These are phyloP conservation scores for Zygosaccharomyces pseudobailii DNA, from an alignment of 1,139 yeast genomes.

Conservation along the genomic window DNA sequence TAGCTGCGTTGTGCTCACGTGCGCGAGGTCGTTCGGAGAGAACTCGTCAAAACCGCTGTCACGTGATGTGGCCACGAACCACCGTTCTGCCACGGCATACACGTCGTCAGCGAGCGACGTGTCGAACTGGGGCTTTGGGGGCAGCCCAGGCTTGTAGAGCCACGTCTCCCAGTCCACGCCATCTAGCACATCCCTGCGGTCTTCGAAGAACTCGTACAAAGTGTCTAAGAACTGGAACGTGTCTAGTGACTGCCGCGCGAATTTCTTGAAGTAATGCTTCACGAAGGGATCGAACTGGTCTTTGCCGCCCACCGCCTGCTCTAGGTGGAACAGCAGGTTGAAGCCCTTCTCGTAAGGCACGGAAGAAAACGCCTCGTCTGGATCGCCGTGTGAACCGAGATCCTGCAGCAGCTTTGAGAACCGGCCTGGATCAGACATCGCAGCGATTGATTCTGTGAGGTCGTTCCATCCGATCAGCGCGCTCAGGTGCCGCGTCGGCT, in stretches of 20 bases:
- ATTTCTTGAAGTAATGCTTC: slow-evolving; percentile 68
- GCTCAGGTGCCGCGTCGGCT: slow-evolving; percentile 67
- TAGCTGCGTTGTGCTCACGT: slow-evolving; percentile 69
- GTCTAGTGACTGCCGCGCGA: slow-evolving; percentile 66
- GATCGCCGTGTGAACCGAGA: slow-evolving; percentile 62
- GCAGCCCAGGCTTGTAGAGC: slow-evolving; percentile 80
- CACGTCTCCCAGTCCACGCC: slow-evolving; percentile 79
- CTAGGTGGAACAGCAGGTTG: slow-evolving; percentile 69
- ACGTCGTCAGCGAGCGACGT: slow-evolving; percentile 74
- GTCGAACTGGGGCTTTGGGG: slow-evolving; percentile 78
- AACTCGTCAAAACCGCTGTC: slow-evolving; percentile 31
- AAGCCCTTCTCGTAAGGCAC: slow-evolving; percentile 93
- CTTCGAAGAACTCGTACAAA: slow-evolving; percentile 52
- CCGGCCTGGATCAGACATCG: slow-evolving; percentile 50
- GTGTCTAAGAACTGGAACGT: slow-evolving; percentile 77
- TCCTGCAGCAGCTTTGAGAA: slow-evolving; percentile 68
- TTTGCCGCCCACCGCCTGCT: slow-evolving; percentile 56
- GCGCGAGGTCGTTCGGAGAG: slow-evolving; percentile 42
- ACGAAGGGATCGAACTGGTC: slow-evolving; percentile 71
- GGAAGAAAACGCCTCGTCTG: slow-evolving; percentile 83
- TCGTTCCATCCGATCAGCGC: slow-evolving; percentile 90
- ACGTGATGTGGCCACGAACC: slow-evolving; percentile 42
- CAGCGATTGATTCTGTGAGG: slow-evolving; percentile 56
- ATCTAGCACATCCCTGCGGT: slow-evolving; percentile 42
- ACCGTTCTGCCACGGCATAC: slow-evolving; percentile 56